Percentiles rank a stretch among this genome's conserved stretches.
Conservation (phyloP, 2,329 filamentous ascomycete species). For the Cercospora sp. region DNA sequence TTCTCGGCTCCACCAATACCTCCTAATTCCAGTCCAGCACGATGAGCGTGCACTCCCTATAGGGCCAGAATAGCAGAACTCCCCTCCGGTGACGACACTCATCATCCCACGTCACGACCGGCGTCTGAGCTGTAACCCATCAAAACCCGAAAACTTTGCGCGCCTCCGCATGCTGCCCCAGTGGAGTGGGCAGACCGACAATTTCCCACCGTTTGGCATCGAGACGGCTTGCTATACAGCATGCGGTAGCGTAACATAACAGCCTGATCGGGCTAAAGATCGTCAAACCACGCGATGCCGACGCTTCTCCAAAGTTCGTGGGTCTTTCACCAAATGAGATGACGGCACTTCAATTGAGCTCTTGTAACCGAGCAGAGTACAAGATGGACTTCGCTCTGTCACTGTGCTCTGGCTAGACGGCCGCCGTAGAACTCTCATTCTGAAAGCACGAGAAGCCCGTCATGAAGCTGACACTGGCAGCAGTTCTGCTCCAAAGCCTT, state of each 20-base stretch:
- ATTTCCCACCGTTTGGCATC: background rate
- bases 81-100: background rate
- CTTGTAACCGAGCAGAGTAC: background rate
- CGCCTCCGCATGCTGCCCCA: background rate
- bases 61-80: background rate
- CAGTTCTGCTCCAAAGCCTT: background rate
- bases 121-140: background rate
- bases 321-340: background rate
- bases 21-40: background rate
- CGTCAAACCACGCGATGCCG: background rate
- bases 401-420: background rate
- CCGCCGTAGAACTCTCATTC: background rate
- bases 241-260: background rate
- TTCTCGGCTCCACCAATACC: background rate
- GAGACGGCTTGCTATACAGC: background rate
- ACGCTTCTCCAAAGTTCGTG: constrained; percentile 3
- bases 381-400: background rate
- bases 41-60: background rate
- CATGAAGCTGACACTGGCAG: constrained; percentile 3
- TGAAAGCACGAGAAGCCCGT: background rate
- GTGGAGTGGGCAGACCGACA: background rate
- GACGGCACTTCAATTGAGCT: background rate
- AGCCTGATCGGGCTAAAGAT: constrained; percentile 1
- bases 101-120: background rate
- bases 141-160: constrained; percentile 2